Percentiles rank a stretch among this genome's conserved stretches.
Conservation (phyloP, 805 yeast genomes). For the Metschnikowia picachoensis region DNA sequence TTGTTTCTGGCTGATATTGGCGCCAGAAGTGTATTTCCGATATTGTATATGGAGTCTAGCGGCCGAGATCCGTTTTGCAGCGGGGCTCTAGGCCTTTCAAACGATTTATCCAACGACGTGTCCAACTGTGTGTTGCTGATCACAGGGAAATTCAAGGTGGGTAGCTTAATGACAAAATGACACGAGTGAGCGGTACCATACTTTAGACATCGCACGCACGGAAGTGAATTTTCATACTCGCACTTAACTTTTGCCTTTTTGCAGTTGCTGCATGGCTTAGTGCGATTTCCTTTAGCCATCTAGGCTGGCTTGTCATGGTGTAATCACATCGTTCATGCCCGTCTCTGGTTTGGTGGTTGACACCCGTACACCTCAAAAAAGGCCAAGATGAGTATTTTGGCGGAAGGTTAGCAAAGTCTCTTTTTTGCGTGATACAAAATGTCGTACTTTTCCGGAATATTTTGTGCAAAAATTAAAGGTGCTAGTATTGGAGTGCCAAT, state of each 20-base stretch:
- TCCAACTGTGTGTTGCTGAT: constrained; percentile 1
- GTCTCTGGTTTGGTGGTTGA: background rate
- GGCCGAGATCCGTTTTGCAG: background rate
- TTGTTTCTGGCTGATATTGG: background rate
- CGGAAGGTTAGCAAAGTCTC: too few species aligned
- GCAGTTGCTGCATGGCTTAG: constrained; percentile 63
- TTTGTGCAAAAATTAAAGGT: too few species aligned
- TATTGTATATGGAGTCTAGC: background rate
- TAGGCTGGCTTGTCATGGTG: background rate
- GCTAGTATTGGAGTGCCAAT: too few species aligned
- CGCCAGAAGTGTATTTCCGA: background rate
- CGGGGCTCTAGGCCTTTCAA: background rate
- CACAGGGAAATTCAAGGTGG: constrained; percentile 33
- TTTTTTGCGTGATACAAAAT: too few species aligned
- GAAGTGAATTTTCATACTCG: constrained; percentile 42
- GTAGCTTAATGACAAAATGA: constrained; percentile 53
- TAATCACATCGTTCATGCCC: background rate
- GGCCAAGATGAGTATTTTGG: too few species aligned
- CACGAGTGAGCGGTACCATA: constrained; percentile 46
- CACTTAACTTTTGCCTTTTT: constrained; percentile 62
- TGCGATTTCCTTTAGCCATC: constrained; percentile 37
- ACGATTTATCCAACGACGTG: background rate
- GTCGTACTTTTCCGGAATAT: too few species aligned
- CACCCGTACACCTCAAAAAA: constrained; percentile 1
- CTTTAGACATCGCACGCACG: constrained; percentile 56